Evolutionary conservation across 495 filamentous ascomycete genomes (phyloP).

Genomic region (Acidomyces sp.): DNA sequence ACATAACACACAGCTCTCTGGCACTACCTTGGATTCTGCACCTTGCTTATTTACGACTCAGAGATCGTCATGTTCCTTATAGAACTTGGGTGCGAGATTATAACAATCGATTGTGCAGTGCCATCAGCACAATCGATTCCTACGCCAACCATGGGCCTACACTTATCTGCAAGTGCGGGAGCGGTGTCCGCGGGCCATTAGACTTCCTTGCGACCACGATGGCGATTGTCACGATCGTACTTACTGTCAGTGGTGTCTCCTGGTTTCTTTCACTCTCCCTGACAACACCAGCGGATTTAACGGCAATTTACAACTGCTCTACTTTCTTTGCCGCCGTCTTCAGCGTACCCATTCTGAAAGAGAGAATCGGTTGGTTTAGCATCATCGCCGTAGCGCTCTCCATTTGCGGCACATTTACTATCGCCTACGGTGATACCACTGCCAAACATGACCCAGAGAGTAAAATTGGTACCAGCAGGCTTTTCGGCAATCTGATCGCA

Average conservation of each 20-base stretch:
- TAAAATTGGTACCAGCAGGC: constrained; percentile 7
- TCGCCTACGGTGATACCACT: constrained; percentile 18
- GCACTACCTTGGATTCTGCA: constrained; percentile 16
- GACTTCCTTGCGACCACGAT: constrained; percentile 14
- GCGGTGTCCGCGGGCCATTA: constrained; percentile 8
- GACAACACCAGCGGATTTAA: constrained; percentile 19
- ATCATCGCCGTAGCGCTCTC: constrained; percentile 16
- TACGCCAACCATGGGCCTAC: constrained; percentile 8
- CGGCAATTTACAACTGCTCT: constrained; percentile 20
- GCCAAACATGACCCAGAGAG: constrained; percentile 5
- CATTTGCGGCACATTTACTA: constrained; percentile 17
- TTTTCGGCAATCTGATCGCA: constrained; percentile 18
- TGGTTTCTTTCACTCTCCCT: constrained; percentile 17
- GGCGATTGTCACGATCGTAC: constrained; percentile 11
- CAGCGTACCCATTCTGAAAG: constrained; percentile 17
- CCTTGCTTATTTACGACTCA: constrained; percentile 3
- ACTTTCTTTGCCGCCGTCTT: constrained; percentile 20
- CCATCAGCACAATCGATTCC: constrained; percentile 14
- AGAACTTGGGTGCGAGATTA: constrained; percentile 10
- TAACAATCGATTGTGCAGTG: constrained; percentile 13
- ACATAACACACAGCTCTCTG: constrained; percentile 18
- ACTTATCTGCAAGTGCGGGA: constrained; percentile 2
- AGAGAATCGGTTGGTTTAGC: constrained; percentile 9
- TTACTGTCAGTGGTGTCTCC: constrained; percentile 12
- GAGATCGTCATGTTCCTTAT: constrained; percentile 4